These are phyloP conservation scores for Populus hybrid DNA, from an alignment of 441 rosid species.

Conservation along the genomic window DNA sequence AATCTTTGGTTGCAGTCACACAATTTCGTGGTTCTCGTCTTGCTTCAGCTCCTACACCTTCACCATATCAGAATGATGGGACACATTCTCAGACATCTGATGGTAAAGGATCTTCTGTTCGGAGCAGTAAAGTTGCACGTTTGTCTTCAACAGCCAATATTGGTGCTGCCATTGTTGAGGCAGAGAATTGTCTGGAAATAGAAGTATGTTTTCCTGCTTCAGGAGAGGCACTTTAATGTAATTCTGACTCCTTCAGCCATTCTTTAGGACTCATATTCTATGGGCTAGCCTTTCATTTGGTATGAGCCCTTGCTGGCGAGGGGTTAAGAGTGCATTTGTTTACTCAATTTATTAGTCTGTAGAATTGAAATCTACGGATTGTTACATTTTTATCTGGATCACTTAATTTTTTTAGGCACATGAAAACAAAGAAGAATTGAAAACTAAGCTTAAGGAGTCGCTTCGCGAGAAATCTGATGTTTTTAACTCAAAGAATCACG, in stretches of 20 bases:
- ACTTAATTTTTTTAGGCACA: conserved; percentile 34
- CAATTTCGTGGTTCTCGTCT: conserved; percentile 85
- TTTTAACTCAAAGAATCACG: conserved; percentile 55
- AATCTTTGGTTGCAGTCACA: conserved; percentile 75
- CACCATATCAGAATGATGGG: conserved; percentile 59
- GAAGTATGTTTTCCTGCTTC: conserved; percentile 78
- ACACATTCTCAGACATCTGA: conserved; percentile 7
- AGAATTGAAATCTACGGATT: conserved; percentile 6
- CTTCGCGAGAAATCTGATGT: conserved; percentile 70
- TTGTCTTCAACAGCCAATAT: conserved; percentile 50
- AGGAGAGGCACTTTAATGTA: conserved; percentile 47
- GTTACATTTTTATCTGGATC: background rate
- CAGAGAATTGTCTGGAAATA: conserved; percentile 61
- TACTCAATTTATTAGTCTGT: conserved; percentile 8
- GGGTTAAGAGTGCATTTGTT: conserved; percentile 36
- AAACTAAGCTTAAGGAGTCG: conserved; percentile 71
- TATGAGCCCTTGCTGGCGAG: conserved; percentile 47
- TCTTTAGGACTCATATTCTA: conserved; percentile 41
- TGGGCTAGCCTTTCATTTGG: conserved; percentile 45
- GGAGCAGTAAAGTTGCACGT: conserved; percentile 41
- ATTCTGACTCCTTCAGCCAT: conserved; percentile 48
- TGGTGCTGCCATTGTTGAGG: conserved; percentile 84
- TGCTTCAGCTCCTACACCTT: conserved; percentile 78
- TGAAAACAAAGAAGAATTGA: conserved; percentile 77
- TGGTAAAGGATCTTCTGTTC: conserved; percentile 28